Conservation (phyloP, 306 rosid genomes). For the Citrullus mucosospermus region DNA sequence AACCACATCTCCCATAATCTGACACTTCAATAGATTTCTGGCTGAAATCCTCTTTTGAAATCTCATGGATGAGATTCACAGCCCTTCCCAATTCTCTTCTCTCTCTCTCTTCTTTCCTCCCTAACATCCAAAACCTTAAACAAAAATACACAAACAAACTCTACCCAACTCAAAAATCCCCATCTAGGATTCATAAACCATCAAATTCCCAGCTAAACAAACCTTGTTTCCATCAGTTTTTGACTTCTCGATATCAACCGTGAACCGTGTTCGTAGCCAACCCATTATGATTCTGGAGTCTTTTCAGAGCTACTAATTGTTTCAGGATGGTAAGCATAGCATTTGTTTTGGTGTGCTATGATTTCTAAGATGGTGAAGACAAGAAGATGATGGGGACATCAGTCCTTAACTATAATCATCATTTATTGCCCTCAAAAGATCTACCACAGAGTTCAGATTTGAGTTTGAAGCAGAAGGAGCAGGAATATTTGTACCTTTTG, state of each 20-base stretch:
- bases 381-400: constrained; percentile 60
- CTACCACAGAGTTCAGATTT: constrained; percentile 30
- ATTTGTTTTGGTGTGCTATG: not conserved
- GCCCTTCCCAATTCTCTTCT: constrained; percentile 1
- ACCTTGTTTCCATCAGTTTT: not conserved
- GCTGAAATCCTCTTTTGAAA: constrained; percentile 21
- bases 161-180: not conserved
- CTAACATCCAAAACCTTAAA: not conserved
- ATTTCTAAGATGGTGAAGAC: constrained; percentile 28
- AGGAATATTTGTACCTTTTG: constrained; percentile 37
- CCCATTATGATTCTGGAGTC: not conserved
- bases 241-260: not conserved
- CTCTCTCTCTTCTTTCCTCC: constrained; percentile 2
- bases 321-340: not conserved
- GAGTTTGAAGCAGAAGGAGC: constrained; percentile 35
- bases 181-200: not conserved
- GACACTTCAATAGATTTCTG: constrained; percentile 9
- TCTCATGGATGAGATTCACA: constrained; percentile 50
- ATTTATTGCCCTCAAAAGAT: constrained; percentile 30
- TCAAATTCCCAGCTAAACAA: not conserved
- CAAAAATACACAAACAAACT: not conserved
- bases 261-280: not conserved
- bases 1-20: constrained; percentile 32
- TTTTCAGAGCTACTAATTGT: not conserved
- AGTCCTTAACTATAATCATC: constrained; percentile 53